Evolutionary conservation across 495 filamentous ascomycete genomes (phyloP), one percentile per base, ranked within the genome.

Genomic region (Sporormia fimetaria): DNA sequence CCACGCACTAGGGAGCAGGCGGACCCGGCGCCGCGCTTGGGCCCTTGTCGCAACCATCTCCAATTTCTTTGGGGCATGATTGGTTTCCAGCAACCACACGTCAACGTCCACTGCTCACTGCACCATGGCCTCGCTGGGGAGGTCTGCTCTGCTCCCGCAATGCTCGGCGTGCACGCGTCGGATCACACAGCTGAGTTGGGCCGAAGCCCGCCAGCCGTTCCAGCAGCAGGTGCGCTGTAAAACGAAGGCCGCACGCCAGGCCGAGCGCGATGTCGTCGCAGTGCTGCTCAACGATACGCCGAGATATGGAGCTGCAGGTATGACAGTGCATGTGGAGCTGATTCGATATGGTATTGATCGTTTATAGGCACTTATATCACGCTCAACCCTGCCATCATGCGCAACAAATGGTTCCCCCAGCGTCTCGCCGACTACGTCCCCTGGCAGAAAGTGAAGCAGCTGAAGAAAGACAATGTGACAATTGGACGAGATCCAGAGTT

Each of bases 301-400:
- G 32, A 64, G 63, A 28, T 80, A 71, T 54, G 80, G 78, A 9
- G 63, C 67, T 42, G 69, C 68, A 63, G 67, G 77, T 79, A 55
- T 21, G 59, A 16, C 23, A 12, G 2, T 31, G 32, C 24, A 15
- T 21, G 20, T 14, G n/a, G n/a, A n/a, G n/a, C n/a, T n/a, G n/a
- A n/a, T n/a, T n/a, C n/a, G n/a, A n/a, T n/a, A n/a, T n/a, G n/a
- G n/a, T 32, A 25, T 38, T 42, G 27, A 38, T 24, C 12, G 4
- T 28, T 10, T 14, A 12, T n/a, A 78, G 74, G 74, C 20, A 48
- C 71, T 17, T 63, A 75, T 34, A 57, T 76, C n/a, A 67, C 74
- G 12, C 57, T 77, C 16, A 37, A 61, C 11, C 55, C 57, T 3
- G 74, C 73, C 11, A 59, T 55, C 14, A 78, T 79, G 71, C 58